Evolutionary conservation across 2,329 filamentous ascomycete species (phyloP), one percentile per base, ranked within the genome.

Genomic region (Cladosporium austrohemisphaericum): DNA sequence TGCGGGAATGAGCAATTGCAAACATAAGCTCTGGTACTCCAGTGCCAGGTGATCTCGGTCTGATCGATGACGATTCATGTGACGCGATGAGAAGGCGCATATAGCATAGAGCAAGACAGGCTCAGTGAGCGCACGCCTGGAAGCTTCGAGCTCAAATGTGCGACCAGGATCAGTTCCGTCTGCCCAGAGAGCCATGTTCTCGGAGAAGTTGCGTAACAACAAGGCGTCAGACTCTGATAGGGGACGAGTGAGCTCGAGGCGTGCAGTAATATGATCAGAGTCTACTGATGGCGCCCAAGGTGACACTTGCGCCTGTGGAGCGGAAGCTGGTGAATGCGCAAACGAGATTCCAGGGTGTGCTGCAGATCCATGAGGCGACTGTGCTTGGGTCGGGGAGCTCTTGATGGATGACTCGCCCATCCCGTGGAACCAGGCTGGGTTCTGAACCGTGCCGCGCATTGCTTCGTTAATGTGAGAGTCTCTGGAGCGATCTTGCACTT

Each of bases 41-140:
- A 71, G 67, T 1, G 72, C 73, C 49, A 70, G 68, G 44, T 67
- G 65, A 47, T 74, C 72, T n/a, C 60, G 60, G 1, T 61, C 52
- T 4, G 65, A 65, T 3, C 59, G 58, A 50, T 71, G 60, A 13
- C 75, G 60, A 20, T 70, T 68, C 33, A 73, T 61, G 46, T 75
- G 72, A 11, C 73, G 65, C 2, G 75, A 71, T 1, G 74, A 66
- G 0, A 77, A 64, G 1, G 73, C 69, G 4, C 76, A 63, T 0
- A 77, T 68, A 2, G 74, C 73, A 50, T 76, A 71, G 6, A 72
- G 55, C 2, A 77, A 67, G 57, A 76, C 71, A 0, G 72, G 72
- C 13, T 73, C 69, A 28, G 71, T 65, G 3, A 75, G 61, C 11
- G 75, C 73, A 3, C 73, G 66, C 28, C 70, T 70, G 2, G 74